A percentile compares a stretch with the other conserved stretches of the same genome.
Conservation (phyloP, 2,329 filamentous ascomycete species). For the Trichoderma guizhouense region DNA sequence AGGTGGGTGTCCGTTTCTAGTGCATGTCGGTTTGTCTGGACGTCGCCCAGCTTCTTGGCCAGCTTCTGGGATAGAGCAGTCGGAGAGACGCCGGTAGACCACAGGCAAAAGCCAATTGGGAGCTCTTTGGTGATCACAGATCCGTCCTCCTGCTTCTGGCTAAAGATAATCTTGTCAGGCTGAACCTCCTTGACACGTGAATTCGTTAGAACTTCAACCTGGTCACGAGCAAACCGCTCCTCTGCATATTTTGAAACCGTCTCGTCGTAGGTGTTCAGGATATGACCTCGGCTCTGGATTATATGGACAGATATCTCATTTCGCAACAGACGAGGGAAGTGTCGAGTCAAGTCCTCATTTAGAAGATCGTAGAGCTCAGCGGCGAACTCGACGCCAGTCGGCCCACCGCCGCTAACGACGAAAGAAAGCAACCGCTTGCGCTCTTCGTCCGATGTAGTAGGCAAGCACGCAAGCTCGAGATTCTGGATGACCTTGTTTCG, state of each 20-base stretch:
- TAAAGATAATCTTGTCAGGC: constrained; percentile 81
- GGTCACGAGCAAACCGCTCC: constrained; percentile 82
- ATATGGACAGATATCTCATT: constrained; percentile 98
- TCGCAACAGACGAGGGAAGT: constrained; percentile 85
- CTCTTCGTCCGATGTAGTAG: constrained; percentile 86
- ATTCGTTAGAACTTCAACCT: constrained; percentile 89
- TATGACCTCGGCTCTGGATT: constrained; percentile 91
- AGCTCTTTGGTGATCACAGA: constrained; percentile 83
- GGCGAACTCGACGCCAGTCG: constrained; percentile 96
- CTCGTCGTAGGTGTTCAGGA: constrained; percentile 97
- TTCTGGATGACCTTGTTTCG: constrained; percentile 86
- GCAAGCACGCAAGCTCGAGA: constrained; percentile 86
- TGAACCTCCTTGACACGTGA: constrained; percentile 87
- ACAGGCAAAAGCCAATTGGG: constrained; percentile 92
- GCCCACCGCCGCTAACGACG: constrained; percentile 91
- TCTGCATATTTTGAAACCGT: constrained; percentile 90
- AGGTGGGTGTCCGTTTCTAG: constrained; percentile 94
- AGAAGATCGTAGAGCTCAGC: constrained; percentile 94
- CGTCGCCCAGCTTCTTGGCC: constrained; percentile 68
- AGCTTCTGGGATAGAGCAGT: constrained; percentile 75
- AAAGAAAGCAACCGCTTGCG: constrained; percentile 85
- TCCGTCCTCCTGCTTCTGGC: constrained; percentile 73
- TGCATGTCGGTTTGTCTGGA: constrained; percentile 84
- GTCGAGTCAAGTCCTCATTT: constrained; percentile 82
- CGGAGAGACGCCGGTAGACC: constrained; percentile 94